Base-by-base conservation (phyloP, 192 early-diverging fungal genomes). In the Endogone sp. region DNA sequence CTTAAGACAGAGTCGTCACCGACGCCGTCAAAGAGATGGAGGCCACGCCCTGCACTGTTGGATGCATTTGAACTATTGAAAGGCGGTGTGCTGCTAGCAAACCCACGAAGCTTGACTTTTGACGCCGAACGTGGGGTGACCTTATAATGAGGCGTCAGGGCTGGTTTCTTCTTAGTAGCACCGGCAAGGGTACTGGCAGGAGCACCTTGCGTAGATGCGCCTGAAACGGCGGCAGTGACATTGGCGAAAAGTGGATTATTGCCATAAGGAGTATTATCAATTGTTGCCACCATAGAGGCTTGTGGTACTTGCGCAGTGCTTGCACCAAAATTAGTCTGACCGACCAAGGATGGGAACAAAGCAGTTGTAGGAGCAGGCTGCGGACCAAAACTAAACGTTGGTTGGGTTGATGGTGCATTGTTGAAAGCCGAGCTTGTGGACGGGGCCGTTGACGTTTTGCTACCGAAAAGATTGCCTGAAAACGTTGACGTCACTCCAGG, bases 181-280 rank as follows among this genome's bases (percentile, higher is more conserved):
- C 65, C 81, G 74, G 73, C 62, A 72, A 77, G 73, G 72, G 76
- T 57, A 24, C 67, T 68, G 2, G 71, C 65, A 37, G 75, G 64
- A 24, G 64, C 85, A 68, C 49, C 73, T 60, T 64, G 75, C 72
- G 72, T 81, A 37, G 32, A 82, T 49, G 71, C 77, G 71, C 76
- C 82, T 69, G 57, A 63, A 49, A 37, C 54, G 62, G 69, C 61
- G 44, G 65, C 2, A 62, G 75, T 79, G 70, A 98, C 61, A 31
- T 67, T 2, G 65, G 75, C 81, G 70, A 98, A 94, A 29, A 98
- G 79, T 31, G 93, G 89, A 61, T 88, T 94, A 56, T 80, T 79
- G 27, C 96, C 96, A 74, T 97, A 98, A 9, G 95, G 94, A 70
- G 92, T 90, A 62, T 83, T 80, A 64, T 95, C 93, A 63, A 98